These are phyloP conservation scores for Furcasterigmium furcatum DNA, from an alignment of 2,329 filamentous ascomycete genomes.

Conservation along the genomic window DNA sequence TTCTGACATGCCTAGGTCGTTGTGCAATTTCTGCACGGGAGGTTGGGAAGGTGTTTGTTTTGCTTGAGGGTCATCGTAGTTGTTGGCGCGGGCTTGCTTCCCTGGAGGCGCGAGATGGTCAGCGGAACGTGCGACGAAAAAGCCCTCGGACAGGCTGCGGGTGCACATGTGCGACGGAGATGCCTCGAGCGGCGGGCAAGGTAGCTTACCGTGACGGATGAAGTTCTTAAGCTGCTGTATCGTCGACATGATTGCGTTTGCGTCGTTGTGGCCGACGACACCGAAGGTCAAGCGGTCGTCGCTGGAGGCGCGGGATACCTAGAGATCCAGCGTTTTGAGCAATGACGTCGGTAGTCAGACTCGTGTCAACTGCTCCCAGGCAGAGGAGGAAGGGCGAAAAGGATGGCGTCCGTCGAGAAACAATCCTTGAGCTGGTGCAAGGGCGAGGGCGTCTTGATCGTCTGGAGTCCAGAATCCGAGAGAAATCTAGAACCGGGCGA, in stretches of 20 bases:
- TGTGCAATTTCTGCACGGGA: neutral
- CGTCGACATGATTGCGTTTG: constrained; percentile 49
- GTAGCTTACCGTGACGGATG: constrained; percentile 75
- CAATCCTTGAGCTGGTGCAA: too few relatives aligned
- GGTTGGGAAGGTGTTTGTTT: constrained; percentile 48
- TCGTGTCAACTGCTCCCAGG: neutral
- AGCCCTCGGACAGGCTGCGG: neutral
- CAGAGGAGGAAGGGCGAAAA: neutral
- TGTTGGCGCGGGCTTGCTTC: constrained; percentile 79
- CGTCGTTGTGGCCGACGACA: neutral
- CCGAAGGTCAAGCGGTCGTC: neutral
- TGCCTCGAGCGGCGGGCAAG: neutral
- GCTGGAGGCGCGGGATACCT: too few relatives aligned
- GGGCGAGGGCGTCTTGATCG: too few relatives aligned
- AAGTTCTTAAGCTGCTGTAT: constrained; percentile 99
- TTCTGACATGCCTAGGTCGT: constrained; percentile 39
- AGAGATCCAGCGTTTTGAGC: too few relatives aligned
- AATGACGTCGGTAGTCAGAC: neutral
- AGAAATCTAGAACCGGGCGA: too few relatives aligned
- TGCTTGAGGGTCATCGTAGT: constrained; percentile 47
- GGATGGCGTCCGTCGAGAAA: too few relatives aligned
- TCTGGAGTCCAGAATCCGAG: too few relatives aligned
- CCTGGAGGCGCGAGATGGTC: constrained; percentile 39
- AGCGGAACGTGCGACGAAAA: neutral
- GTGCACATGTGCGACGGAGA: neutral